phyloP scores from a whole-genome alignment of 1,139 yeast species.

The Debaryomyces coudertii region DNA sequence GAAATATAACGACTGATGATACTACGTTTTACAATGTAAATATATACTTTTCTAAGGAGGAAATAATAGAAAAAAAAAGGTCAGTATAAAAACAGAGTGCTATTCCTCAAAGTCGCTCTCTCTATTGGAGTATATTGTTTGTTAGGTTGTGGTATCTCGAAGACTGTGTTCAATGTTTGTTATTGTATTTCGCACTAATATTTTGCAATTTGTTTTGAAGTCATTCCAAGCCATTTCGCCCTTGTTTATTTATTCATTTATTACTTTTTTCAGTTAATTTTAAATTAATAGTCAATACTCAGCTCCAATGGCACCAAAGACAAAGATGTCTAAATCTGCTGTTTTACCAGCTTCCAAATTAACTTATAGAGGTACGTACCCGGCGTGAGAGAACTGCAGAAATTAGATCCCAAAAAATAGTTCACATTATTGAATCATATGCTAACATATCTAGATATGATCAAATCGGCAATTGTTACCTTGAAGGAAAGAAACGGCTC shows the following conservation, averaged over 20 bases:
- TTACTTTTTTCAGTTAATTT: constrained; percentile 9
- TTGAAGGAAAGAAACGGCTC: constrained; percentile 86
- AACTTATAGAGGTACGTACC: constrained; percentile 55
- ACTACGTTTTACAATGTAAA: neutral
- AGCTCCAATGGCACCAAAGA: constrained; percentile 29
- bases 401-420: constrained; percentile 3
- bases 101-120: neutral
- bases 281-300: neutral
- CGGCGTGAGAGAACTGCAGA: neutral
- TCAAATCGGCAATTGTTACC: constrained; percentile 69
- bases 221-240: constrained; percentile 13
- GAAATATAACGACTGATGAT: constrained; percentile 8
- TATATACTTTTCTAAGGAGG: neutral
- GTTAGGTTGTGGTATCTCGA: neutral
- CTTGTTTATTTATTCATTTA: constrained; percentile 10
- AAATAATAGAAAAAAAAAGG: neutral
- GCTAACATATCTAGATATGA: constrained; percentile 57
- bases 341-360: constrained; percentile 37
- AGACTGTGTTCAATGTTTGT: neutral
- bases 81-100: neutral
- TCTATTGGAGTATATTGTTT: neutral
- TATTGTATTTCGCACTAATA: constrained; percentile 5
- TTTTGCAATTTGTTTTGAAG: constrained; percentile 13
- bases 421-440: constrained; percentile 4
- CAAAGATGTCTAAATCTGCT: constrained; percentile 30